Evolutionary conservation across 441 rosid species (phyloP), one percentile per base, ranked within the genome.

Genomic region (Jatropha multifida): DNA sequence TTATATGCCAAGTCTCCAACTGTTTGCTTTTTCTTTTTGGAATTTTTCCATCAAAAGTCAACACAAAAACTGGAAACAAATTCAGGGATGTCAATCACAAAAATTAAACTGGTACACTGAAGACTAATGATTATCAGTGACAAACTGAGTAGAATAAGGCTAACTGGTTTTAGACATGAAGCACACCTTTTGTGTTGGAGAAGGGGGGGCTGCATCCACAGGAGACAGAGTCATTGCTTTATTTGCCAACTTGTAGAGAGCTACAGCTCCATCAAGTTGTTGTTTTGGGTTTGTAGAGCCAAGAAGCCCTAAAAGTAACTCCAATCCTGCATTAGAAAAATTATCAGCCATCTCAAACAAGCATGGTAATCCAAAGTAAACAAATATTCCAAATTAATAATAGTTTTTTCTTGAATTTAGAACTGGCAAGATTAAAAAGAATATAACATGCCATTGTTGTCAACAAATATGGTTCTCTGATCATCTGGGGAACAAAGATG

Each of bases 181-280:
- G 64, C 85, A 76, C 74, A 91, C 99, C 88, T 93, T 94, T 76
- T 92, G 97, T 40, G 97, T 95, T 78, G 99, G 98, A 80, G 99
- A 94, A 15, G 93, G 97, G 48, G 99, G 98, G 78, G 98, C 98
- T 66, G 98, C 96, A 84, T 96, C 98, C 66, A 88, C 82, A 14
- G 97, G 93, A 80, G 98, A 94, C 75, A 94, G 98, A 76, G 91
- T 74, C 84, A 75, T 89, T 14, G 98, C 88, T 83, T 92, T 96
- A 80, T 90, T 91, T 51, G 92, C 93, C 80, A 96, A 85, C 86
- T 85, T 94, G 86, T 73, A 90, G 68, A 96, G 83, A 49, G 99
- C 98, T 54, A 88, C 91, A 79, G 99, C 97, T 80, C 98, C 97
- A 87, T 94, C 98, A 71, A 90, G 90, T 82, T 94, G 99, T 83